Base-by-base conservation (phyloP, 148 eudicot genomes). In the Chenopodium suecicum region DNA sequence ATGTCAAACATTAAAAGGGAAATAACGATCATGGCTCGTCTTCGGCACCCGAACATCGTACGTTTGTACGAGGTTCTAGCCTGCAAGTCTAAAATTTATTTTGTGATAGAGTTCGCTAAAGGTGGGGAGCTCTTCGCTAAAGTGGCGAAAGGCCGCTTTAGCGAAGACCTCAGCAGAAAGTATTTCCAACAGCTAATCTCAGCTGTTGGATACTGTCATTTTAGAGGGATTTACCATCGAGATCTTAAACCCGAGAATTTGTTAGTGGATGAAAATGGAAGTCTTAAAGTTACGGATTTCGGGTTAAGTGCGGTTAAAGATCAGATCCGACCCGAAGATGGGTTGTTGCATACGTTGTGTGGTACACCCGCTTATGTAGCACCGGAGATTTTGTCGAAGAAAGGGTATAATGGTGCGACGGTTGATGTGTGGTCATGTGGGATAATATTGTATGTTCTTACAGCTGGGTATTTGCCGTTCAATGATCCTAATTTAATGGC, bases 331-430 rank as follows among this genome's bases (percentile, higher is more conserved):
- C 25, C 84, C 17, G 93, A 90, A 0, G 91, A 88, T 69, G 93
- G 91, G 1, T 79, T 90, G 70, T 78, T 94, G 11, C 95, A 94
- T 81, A 94, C 95, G n/a, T 78, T 92, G 0, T 94, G 98, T 75
- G 98, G 98, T n/a, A 92, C 95, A n/a, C 98, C 98, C 3, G 95
- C 98, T 3, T 94, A 94, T 72, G 98, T 94, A 27, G 94, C 98
- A 10, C 98, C 98, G 20, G 98, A 94, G 84, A 85, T 94, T 65
- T 84, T 92, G 52, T 66, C 86, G 16, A 94, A 90, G 84, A 89
- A 80, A 70, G 98, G 98, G 14, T 94, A 94, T 75, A 87, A 94
- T 32, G 98, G 98, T 0, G 91, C 91, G 6, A 89, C 80, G 86
- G 82, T 91, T 4, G 98, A 94, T 82, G 73, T 94, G 0, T 94